Conservation (phyloP, 768 basidiomycete genomes). For the Pleurotus salmoneostramineus region DNA sequence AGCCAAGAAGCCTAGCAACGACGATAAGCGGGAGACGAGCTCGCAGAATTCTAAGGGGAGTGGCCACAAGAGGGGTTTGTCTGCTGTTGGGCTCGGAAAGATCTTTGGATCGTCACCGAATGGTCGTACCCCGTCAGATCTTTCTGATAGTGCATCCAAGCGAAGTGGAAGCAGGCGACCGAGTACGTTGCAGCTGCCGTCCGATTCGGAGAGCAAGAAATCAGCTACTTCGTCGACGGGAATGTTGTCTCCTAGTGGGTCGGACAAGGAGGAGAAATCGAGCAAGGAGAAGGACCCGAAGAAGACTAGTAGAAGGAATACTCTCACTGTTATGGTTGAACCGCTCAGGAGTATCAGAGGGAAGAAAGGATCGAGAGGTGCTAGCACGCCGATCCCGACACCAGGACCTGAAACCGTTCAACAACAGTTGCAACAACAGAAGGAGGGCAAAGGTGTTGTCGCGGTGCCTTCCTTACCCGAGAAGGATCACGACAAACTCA, state of each 20-base stretch:
- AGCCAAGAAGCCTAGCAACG: conserved; percentile 1
- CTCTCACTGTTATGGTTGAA: conserved; percentile 84
- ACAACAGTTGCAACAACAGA: conserved; percentile 9
- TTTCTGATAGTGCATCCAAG: conserved; percentile 18
- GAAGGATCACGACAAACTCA: conserved; percentile 10
- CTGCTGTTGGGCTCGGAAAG: conserved; percentile 70
- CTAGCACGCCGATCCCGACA: conserved; percentile 22
- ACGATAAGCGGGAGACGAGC: conserved; percentile 24
- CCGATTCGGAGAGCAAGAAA: conserved; percentile 11
- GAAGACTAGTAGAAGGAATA: conserved; percentile 73
- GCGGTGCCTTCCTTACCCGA: conserved; percentile 5
- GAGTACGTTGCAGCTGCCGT: conserved; percentile 6
- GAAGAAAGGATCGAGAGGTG: conserved; percentile 26
- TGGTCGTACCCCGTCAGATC: conserved; percentile 41
- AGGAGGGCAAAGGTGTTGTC: conserved; percentile 7
- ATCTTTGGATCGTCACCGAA: conserved; percentile 48
- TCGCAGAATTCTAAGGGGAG: conserved; percentile 25
- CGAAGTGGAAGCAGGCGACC: conserved; percentile 13
- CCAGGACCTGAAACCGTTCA: conserved; percentile 20
- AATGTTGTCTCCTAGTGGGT: conserved; percentile 21
- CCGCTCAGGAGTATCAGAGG: conserved; percentile 58
- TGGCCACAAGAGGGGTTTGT: conserved; percentile 61
- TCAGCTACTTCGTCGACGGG: conserved; percentile 12
- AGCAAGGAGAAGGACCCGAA: conserved; percentile 26
- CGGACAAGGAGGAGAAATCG: conserved; percentile 14